Evolutionary conservation across 1,284 basidiomycete genomes (phyloP).

Genomic region (Phlebopus sp.): DNA sequence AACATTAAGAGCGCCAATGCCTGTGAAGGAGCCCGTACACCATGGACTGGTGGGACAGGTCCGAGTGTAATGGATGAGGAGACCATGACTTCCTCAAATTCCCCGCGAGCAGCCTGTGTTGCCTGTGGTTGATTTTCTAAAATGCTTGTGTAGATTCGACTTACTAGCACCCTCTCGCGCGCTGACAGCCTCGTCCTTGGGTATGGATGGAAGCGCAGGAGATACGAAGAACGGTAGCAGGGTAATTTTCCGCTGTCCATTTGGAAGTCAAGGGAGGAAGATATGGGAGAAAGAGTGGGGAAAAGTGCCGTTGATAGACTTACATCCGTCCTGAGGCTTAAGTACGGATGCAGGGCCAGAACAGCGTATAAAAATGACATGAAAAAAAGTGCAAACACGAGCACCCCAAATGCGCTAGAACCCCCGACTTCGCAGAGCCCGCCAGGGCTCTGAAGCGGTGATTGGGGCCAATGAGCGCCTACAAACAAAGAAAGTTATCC

Average conservation of each 20-base stretch:
- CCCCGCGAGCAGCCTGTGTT: conserved; percentile 7
- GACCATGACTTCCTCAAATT: neutral
- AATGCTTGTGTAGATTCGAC: conserved; percentile 7
- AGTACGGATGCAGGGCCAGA: conserved; percentile 1
- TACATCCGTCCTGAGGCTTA: conserved; percentile 5
- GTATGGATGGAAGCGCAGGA: conserved; percentile 29
- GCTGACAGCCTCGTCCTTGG: conserved; percentile 22
- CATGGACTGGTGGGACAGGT: neutral
- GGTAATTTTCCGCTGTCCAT: conserved; percentile 24
- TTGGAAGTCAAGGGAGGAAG: neutral
- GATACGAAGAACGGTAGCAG: conserved; percentile 30
- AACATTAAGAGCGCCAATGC: neutral
- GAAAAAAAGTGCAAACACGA: neutral
- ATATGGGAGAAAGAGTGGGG: neutral
- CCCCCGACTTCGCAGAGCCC: neutral
- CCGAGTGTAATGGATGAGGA: neutral
- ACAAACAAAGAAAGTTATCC: neutral
- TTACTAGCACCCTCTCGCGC: conserved; percentile 27
- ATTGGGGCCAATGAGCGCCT: conserved; percentile 3
- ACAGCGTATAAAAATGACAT: conserved; percentile 4
- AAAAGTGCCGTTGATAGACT: neutral
- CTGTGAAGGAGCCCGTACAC: conserved; percentile 7
- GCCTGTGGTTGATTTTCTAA: conserved; percentile 7
- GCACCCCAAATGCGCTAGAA: neutral
- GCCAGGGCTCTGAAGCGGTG: conserved; percentile 3